phyloP scores from a whole-genome alignment of 1,284 basidiomycete genomes.

The Pisolithus thermaeus region DNA sequence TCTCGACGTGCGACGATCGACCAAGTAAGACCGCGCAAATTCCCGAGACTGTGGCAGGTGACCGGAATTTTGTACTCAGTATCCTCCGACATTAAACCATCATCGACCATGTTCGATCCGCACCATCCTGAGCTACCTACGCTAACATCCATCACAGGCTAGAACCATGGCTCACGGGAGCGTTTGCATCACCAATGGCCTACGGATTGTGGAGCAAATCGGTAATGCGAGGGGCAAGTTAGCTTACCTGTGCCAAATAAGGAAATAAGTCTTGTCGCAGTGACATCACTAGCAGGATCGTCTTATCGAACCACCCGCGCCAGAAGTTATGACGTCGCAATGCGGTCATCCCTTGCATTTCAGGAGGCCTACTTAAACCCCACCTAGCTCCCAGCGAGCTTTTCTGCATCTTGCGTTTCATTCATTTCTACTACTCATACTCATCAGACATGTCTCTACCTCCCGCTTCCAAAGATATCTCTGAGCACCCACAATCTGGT shows the following conservation, averaged over 20 bases:
- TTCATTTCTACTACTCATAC: background rate
- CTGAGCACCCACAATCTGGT: slow-evolving; percentile 45
- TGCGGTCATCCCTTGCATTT: background rate
- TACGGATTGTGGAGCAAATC: too few relatives aligned
- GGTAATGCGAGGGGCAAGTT: too few relatives aligned
- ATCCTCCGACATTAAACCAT: too few relatives aligned
- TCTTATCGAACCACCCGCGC: background rate
- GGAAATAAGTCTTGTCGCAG: background rate
- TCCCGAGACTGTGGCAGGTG: too few relatives aligned
- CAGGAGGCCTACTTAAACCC: background rate
- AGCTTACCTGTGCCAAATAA: background rate
- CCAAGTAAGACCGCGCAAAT: too few relatives aligned
- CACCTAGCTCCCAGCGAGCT: background rate
- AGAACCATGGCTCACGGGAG: too few relatives aligned
- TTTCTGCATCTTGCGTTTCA: background rate
- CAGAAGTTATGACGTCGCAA: background rate
- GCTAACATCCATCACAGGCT: too few relatives aligned
- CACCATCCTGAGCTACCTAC: too few relatives aligned
- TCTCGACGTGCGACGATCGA: too few relatives aligned
- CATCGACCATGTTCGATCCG: too few relatives aligned
- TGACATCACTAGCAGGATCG: background rate
- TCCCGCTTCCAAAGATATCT: slow-evolving; percentile 52
- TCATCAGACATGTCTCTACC: slow-evolving; percentile 55
- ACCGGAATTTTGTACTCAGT: too few relatives aligned
- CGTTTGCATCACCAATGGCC: too few relatives aligned